phyloP scores from a whole-genome alignment of 139 green algal genomes.

The Edaphochlamys debaryana region DNA sequence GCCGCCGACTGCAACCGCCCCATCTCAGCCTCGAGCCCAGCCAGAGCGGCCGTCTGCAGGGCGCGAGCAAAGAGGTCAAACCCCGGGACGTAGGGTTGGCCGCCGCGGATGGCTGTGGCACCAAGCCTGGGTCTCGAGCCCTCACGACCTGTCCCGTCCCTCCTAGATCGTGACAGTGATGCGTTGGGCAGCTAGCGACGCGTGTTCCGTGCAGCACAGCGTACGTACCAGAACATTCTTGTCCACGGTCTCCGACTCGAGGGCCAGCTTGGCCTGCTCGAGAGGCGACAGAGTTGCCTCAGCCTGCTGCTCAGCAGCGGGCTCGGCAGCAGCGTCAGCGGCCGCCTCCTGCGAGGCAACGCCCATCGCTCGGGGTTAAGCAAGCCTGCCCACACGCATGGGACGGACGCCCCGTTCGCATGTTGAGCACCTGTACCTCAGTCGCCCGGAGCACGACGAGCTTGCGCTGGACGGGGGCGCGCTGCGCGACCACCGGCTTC shows the following conservation, averaged over 20 bases:
- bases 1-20: constrained; percentile 31
- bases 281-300: constrained; percentile 1
- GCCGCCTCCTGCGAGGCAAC: constrained; percentile 8
- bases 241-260: constrained; percentile 48
- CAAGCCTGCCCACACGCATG: background rate
- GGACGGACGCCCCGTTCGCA: too few relatives aligned
- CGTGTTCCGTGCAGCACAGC: too few relatives aligned
- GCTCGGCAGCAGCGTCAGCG: background rate
- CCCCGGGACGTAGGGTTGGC: too few relatives aligned
- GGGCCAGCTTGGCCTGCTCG: constrained; percentile 28
- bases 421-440: constrained; percentile 35
- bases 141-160: too few relatives aligned
- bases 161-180: too few relatives aligned
- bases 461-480: background rate
- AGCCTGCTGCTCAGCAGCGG: background rate
- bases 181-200: background rate
- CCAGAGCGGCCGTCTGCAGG: constrained; percentile 44
- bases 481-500: background rate
- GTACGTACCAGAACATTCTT: constrained; percentile 45
- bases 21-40: constrained; percentile 61
- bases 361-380: background rate
- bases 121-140: too few relatives aligned
- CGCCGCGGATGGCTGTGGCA: too few relatives aligned
- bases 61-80: too few relatives aligned
- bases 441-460: constrained; percentile 9